Evolutionary conservation across 768 basidiomycete species (phyloP).

Genomic region (Rhodotorula sphaerocarpa): DNA sequence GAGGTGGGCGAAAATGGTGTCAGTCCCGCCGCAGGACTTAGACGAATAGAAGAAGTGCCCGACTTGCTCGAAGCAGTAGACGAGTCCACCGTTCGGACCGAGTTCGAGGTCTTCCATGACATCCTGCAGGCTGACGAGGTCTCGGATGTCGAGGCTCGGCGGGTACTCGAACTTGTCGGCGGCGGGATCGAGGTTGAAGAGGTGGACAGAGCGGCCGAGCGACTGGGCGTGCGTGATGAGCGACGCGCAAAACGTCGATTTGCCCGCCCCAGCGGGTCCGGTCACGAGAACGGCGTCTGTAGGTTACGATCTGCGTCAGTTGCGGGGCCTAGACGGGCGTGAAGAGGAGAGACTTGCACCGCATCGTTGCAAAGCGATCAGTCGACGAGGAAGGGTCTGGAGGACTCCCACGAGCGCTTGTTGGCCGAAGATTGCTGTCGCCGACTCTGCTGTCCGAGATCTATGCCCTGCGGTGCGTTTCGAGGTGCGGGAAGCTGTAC

Average conservation of each 20-base stretch:
- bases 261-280: conserved; percentile 97
- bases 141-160: conserved; percentile 85
- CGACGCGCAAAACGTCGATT: conserved; percentile 83
- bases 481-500: too few relatives aligned
- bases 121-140: conserved; percentile 84
- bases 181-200: conserved; percentile 96
- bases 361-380: too few relatives aligned
- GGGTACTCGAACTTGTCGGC: conserved; percentile 87
- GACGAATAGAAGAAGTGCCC: conserved; percentile 43
- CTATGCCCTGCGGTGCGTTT: too few relatives aligned
- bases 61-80: conserved; percentile 99
- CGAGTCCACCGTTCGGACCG: conserved; percentile 92
- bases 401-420: too few relatives aligned
- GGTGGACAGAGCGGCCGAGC: conserved; percentile 73
- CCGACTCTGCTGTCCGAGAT: too few relatives aligned
- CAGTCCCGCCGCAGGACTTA: too few relatives aligned
- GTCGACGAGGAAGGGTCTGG: too few relatives aligned
- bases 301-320: too few relatives aligned
- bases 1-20: not conserved
- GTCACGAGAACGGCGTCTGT: conserved; percentile 36
- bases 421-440: too few relatives aligned
- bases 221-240: conserved; percentile 81
- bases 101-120: conserved; percentile 91
- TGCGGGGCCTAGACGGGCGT: too few relatives aligned
- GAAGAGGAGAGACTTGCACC: conserved; percentile 11